Conservation (phyloP, 164 flowering plant species). For the Magnolia officinalis region DNA sequence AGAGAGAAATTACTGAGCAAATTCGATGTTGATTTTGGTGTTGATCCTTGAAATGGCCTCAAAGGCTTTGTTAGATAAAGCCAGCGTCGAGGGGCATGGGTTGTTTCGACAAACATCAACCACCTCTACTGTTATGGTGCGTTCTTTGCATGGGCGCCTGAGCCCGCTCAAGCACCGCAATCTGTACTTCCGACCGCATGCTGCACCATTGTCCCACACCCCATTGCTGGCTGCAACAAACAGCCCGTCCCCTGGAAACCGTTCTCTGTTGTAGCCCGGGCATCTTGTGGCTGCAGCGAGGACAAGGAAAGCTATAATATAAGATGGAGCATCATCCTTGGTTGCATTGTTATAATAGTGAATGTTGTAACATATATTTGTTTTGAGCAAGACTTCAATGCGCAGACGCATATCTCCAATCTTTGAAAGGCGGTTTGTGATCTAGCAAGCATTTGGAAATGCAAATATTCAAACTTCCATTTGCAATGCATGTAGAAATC, state of each 20-base stretch:
- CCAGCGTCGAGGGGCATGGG: conserved; percentile 48
- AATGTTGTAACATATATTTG: too few species aligned
- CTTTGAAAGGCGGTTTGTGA: too few species aligned
- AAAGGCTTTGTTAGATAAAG: conserved; percentile 44
- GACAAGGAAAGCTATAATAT: not conserved
- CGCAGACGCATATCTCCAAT: too few species aligned
- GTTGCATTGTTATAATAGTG: too few species aligned
- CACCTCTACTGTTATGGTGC: conserved; percentile 37
- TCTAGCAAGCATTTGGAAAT: too few species aligned
- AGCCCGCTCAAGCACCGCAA: conserved; percentile 51
- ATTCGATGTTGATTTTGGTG: conserved; percentile 42
- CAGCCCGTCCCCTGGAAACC: conserved; percentile 42
- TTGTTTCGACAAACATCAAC: conserved; percentile 39
- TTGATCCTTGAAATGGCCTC: conserved; percentile 30
- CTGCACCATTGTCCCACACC: conserved; percentile 69
- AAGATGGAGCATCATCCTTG: too few species aligned
- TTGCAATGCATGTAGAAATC: not conserved
- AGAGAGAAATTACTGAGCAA: conserved; percentile 25
- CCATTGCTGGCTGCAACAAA: conserved; percentile 48
- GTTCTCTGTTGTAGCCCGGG: conserved; percentile 31
- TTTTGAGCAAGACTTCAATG: too few species aligned
- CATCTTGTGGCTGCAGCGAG: conserved; percentile 49
- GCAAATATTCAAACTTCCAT: not conserved
- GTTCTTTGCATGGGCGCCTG: conserved; percentile 44
- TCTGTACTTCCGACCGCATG: conserved; percentile 52